Conservation (phyloP, 2,329 filamentous ascomycete species). For the Aspergillus sp. region DNA sequence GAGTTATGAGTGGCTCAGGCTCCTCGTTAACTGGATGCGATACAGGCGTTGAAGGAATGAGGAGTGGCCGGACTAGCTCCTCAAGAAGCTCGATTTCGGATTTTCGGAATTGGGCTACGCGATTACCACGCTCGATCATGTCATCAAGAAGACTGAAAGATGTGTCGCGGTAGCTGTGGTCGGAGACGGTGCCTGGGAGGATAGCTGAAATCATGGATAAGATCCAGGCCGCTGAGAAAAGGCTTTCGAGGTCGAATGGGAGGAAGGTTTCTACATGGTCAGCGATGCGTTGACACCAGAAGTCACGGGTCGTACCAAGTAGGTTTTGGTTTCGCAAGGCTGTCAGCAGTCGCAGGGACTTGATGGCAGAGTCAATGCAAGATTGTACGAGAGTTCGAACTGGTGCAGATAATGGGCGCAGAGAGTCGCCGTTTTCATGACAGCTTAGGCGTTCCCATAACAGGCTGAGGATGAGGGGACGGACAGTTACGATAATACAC, state of each 20-base stretch:
- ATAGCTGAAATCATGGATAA: conserved; percentile 29
- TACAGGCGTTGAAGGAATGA: not conserved
- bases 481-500: conserved; percentile 22
- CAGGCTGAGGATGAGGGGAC: conserved; percentile 15
- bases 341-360: conserved; percentile 15
- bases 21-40: not conserved
- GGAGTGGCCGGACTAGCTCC: conserved; percentile 11
- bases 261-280: conserved; percentile 21
- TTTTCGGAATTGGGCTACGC: conserved; percentile 16
- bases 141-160: conserved; percentile 12
- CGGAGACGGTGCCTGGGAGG: conserved; percentile 38
- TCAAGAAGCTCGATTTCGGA: conserved; percentile 16
- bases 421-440: conserved; percentile 10
- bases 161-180: conserved; percentile 35
- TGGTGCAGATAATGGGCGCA: conserved; percentile 13
- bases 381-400: conserved; percentile 16
- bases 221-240: conserved; percentile 29
- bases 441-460: conserved; percentile 14
- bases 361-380: conserved; percentile 17
- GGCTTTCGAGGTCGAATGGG: conserved; percentile 27
- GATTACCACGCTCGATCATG: conserved; percentile 14
- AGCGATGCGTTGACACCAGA: not conserved
- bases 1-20: not conserved
- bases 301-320: conserved; percentile 9
- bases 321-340: conserved; percentile 18